phyloP scores from a whole-genome alignment of 352 stramenopile genomes.

The Phytophthora quininea region DNA sequence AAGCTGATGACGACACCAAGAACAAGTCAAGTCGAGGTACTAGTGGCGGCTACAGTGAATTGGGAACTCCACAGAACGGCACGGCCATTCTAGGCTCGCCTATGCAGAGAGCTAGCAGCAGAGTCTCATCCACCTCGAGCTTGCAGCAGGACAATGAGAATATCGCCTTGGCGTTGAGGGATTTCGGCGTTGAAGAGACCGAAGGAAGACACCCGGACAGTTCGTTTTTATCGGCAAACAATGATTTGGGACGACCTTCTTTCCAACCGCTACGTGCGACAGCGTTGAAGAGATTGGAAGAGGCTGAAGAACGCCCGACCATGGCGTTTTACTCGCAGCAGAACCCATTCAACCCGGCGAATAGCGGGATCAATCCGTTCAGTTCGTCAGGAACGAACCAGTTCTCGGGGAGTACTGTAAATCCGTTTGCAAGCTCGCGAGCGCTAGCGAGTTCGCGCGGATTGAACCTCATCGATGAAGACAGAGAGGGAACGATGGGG shows the following conservation, averaged over 20 bases:
- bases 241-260: conserved; percentile 49
- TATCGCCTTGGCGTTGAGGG: conserved; percentile 74
- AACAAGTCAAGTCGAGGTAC: conserved; percentile 25
- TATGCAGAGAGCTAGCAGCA: conserved; percentile 30
- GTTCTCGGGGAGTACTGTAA: conserved; percentile 24
- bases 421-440: conserved; percentile 27
- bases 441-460: conserved; percentile 32
- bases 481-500: conserved; percentile 50
- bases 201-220: conserved; percentile 38
- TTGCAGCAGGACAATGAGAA: conserved; percentile 74
- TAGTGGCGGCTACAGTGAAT: conserved; percentile 43
- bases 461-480: conserved; percentile 53
- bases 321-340: conserved; percentile 69
- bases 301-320: conserved; percentile 80
- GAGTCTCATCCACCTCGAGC: conserved; percentile 54
- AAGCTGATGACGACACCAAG: conserved; percentile 34
- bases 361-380: conserved; percentile 33
- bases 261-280: conserved; percentile 81
- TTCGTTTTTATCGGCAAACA: conserved; percentile 46
- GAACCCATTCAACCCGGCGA: conserved; percentile 66
- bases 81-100: conserved; percentile 39
- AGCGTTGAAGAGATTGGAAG: conserved; percentile 75
- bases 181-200: conserved; percentile 67
- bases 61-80: conserved; percentile 55
- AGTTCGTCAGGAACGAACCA: conserved; percentile 21